A percentile compares a stretch with the other conserved stretches of the same genome.
Evolutionary conservation across 768 basidiomycete species (phyloP).

Genomic region (Tremella fuciformis): DNA sequence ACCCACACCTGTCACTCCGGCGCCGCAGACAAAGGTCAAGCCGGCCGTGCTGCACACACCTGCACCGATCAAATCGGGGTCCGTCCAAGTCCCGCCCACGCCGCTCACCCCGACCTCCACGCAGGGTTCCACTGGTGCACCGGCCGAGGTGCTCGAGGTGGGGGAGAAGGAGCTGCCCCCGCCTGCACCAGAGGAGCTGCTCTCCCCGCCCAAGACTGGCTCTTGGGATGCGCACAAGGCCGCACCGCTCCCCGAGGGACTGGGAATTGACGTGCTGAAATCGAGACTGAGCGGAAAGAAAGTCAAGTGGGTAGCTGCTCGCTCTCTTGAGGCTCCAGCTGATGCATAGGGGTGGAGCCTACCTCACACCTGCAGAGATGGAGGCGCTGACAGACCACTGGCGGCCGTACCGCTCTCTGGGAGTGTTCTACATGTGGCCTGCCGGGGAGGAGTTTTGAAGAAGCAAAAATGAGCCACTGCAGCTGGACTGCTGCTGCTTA

Average conservation of each 20-base stretch:
- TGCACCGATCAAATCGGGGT: constrained; percentile 2
- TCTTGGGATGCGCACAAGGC: constrained; percentile 25
- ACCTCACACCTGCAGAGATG: constrained; percentile 77
- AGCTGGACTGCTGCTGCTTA: not conserved
- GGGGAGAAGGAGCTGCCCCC: constrained; percentile 16
- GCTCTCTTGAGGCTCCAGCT: not conserved
- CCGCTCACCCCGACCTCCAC: constrained; percentile 14
- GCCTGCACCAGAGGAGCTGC: constrained; percentile 21
- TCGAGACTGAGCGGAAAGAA: constrained; percentile 47
- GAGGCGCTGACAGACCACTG: constrained; percentile 69
- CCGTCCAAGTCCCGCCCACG: constrained; percentile 18
- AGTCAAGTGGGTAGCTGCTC: constrained; percentile 37
- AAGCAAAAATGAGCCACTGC: not conserved
- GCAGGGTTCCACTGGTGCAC: not conserved
- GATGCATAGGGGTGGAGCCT: constrained; percentile 52
- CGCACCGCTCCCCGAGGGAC: constrained; percentile 33
- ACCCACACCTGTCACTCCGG: constrained; percentile 27
- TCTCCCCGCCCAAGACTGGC: constrained; percentile 12
- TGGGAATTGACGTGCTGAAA: constrained; percentile 39
- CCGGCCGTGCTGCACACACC: constrained; percentile 20
- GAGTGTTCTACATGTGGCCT: constrained; percentile 87
- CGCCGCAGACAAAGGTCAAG: not conserved
- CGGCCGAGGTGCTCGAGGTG: constrained; percentile 18
- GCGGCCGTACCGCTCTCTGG: constrained; percentile 78
- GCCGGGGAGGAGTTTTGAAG: constrained; percentile 57